A percentile compares a stretch with the other conserved stretches of the same genome.
phyloP scores from a whole-genome alignment of 257 asterid species.

The Gynochthodes officinalis region DNA sequence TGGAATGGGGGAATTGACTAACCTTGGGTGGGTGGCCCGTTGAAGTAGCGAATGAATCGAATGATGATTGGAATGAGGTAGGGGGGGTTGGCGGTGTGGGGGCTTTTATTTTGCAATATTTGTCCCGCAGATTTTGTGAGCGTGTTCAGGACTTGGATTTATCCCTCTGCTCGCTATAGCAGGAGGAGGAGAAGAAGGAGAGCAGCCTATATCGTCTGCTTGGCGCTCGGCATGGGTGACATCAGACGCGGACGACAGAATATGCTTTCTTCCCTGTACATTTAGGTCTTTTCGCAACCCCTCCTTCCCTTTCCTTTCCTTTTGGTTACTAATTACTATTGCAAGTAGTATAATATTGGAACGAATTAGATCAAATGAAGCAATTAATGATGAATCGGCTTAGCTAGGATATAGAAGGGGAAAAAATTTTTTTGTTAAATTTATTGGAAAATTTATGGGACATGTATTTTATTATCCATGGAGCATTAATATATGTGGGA shows the following conservation, averaged over 20 bases:
- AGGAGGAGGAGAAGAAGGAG: too few species aligned
- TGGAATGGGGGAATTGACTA: background rate
- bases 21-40: constrained; percentile 6
- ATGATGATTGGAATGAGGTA: background rate
- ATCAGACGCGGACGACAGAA: constrained; percentile 12
- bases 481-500: too few species aligned
- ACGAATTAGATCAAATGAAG: too few species aligned
- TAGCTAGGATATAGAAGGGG: too few species aligned
- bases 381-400: too few species aligned
- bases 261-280: constrained; percentile 17
- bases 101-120: background rate
- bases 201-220: background rate
- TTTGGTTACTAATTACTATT: too few species aligned
- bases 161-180: background rate
- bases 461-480: too few species aligned
- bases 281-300: constrained; percentile 15
- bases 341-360: too few species aligned
- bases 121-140: background rate
- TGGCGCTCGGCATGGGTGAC: background rate
- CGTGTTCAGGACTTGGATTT: background rate
- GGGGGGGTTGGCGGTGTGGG: background rate
- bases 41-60: constrained; percentile 6
- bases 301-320: too few species aligned
- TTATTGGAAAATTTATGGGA: too few species aligned
- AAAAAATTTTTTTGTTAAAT: too few species aligned